Percentiles rank a stretch among this genome's conserved stretches.
phyloP scores from a whole-genome alignment of 2,329 filamentous ascomycete genomes.

The Grosmannia clavigera region DNA sequence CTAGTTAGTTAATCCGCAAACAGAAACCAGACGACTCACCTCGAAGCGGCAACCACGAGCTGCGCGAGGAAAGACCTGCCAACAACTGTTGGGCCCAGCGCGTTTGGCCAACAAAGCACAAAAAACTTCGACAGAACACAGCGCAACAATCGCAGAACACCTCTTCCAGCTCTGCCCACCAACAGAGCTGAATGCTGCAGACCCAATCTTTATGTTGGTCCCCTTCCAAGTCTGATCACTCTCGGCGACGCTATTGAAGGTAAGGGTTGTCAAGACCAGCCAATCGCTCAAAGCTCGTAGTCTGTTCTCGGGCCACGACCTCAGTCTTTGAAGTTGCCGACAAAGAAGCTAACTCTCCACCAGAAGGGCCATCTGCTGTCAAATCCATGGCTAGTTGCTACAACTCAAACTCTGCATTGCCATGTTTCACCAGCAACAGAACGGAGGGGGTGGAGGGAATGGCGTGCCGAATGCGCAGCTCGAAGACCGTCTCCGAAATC shows the following conservation, averaged over 20 bases:
- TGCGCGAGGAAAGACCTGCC: slow-evolving; percentile 3
- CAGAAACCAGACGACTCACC: neutral
- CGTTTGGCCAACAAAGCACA: slow-evolving; percentile 3
- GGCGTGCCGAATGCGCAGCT: slow-evolving; percentile 7
- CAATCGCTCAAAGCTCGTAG: neutral
- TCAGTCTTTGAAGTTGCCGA: neutral
- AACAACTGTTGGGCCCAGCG: neutral
- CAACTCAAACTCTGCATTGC: neutral
- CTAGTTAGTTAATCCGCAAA: neutral
- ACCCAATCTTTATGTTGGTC: neutral
- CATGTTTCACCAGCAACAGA: slow-evolving; percentile 8
- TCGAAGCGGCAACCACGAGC: neutral
- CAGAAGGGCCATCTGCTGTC: neutral
- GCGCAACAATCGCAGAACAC: neutral
- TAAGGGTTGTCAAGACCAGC: neutral
- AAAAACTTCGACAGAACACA: neutral
- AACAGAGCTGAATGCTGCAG: neutral
- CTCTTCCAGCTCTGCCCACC: neutral
- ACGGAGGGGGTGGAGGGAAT: neutral
- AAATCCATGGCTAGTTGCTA: slow-evolving; percentile 7
- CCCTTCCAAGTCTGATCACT: neutral
- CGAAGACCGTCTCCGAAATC: slow-evolving; percentile 13
- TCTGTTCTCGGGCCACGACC: neutral
- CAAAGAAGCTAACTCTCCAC: neutral
- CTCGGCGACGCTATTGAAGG: neutral